Conservation (phyloP, 1,284 basidiomycete genomes). For the Takashimella koratensis region DNA sequence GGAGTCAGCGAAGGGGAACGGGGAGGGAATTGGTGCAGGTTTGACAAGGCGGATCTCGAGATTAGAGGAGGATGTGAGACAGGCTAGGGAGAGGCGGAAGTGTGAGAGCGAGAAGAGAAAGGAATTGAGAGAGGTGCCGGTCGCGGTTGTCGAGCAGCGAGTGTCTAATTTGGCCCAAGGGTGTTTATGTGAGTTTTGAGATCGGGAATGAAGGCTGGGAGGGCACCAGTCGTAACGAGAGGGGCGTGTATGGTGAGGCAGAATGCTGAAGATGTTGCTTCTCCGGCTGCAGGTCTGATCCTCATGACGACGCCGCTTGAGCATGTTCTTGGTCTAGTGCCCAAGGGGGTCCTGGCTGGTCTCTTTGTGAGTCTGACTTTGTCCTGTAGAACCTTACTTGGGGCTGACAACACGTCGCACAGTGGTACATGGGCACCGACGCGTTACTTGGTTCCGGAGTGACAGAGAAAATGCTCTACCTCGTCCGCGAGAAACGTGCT, state of each 20-base stretch:
- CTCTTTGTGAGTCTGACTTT: conserved; percentile 52
- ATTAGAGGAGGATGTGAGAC: neutral
- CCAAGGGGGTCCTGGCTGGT: conserved; percentile 57
- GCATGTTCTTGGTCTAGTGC: conserved; percentile 70
- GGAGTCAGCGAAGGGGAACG: too few species aligned
- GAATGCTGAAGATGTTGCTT: too few species aligned
- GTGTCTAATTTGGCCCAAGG: conserved; percentile 85
- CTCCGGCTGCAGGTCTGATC: conserved; percentile 50
- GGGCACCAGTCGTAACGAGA: too few species aligned
- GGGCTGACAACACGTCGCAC: conserved; percentile 1
- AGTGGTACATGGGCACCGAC: conserved; percentile 87
- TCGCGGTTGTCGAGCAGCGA: conserved; percentile 81
- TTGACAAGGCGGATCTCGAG: neutral
- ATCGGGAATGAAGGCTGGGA: too few species aligned
- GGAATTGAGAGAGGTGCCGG: conserved; percentile 59
- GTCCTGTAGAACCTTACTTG: neutral
- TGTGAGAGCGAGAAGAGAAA: conserved; percentile 15
- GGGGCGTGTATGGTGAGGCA: too few species aligned
- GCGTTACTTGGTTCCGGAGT: conserved; percentile 81
- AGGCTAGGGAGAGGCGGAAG: conserved; percentile 3
- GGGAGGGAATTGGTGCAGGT: neutral
- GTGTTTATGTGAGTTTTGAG: conserved; percentile 58
- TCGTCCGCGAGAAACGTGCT: conserved; percentile 68
- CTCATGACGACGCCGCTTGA: conserved; percentile 77
- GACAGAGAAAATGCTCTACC: conserved; percentile 74